These are phyloP conservation scores for Mycena pura DNA, from an alignment of 768 basidiomycete species.

Conservation along the genomic window DNA sequence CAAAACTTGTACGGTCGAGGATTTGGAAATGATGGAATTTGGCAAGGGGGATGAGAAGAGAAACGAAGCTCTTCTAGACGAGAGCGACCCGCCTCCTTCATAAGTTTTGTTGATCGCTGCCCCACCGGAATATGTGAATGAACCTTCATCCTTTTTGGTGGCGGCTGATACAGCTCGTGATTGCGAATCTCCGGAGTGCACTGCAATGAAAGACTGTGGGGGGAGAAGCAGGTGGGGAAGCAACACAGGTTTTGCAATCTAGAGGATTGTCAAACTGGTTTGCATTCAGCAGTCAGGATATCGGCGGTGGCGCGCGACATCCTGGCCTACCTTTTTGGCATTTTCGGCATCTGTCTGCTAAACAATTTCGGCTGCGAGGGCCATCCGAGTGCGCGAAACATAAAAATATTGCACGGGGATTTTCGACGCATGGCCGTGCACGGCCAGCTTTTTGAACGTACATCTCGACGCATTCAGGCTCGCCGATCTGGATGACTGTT, in stretches of 20 bases:
- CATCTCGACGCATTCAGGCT: slow-evolving; percentile 1
- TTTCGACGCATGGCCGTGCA: background rate
- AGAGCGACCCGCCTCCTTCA: background rate
- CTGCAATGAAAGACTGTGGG: background rate
- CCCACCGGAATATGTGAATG: background rate
- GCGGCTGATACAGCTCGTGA: background rate
- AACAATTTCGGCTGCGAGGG: background rate
- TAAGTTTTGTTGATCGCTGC: background rate
- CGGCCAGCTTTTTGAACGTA: slow-evolving; percentile 3
- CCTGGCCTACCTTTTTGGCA: background rate
- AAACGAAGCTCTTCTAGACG: background rate
- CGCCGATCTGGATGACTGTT: slow-evolving; percentile 3
- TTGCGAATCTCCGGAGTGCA: background rate
- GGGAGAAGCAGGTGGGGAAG: background rate
- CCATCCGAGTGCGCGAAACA: background rate
- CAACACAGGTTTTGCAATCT: background rate
- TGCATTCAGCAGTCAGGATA: background rate
- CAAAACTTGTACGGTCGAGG: slow-evolving; percentile 1
- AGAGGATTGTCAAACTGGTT: background rate
- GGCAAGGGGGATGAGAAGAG: background rate
- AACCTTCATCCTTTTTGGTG: background rate
- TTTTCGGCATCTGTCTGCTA: background rate
- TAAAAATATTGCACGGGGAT: slow-evolving; percentile 4
- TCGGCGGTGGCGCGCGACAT: slow-evolving; percentile 3
- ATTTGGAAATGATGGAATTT: background rate